Evolutionary conservation across 2,329 filamentous ascomycete species (phyloP), one percentile per base, ranked within the genome.

Genomic region (Neonectria magnoliae): DNA sequence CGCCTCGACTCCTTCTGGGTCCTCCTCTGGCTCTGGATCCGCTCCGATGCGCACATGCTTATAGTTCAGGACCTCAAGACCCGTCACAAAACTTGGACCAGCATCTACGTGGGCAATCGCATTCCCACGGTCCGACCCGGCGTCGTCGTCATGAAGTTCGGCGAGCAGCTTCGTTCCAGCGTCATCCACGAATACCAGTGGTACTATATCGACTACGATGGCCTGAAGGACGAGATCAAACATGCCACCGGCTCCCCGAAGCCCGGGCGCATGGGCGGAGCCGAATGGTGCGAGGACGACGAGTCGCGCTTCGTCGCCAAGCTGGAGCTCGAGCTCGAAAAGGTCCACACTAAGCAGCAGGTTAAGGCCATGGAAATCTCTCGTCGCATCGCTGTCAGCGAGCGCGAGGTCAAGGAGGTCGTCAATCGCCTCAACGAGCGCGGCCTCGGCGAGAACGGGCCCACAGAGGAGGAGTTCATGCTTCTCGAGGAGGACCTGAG

Each of bases 181-280:
- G 88, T 97, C 77, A 97, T 98, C 81, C 94, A 93, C 84, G 94
- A 98, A 82, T 99, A 97, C 83, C 91, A 94, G 80, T 97, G 94
- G 90, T 93, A 97, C 84, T 99, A 99, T 83, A 98, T 99, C 81
- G 92, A 93, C 82, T 99, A 99, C 83, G 94, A 98, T 79, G 93
- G 91, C 70, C 88, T 99, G 54, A 99, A 99, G 83, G 85, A 87
- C 71, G 90, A 93, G 70, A 89, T 99, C 67, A 96, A 95, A 81
- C 89, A 87, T 64, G 87, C 90, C 64, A 91, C 86, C 70, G 88
- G 89, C 65, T 76, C 80, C 4, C 57, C 71, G 62, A 70, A 65
- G 79, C 60, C 85, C 79, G 45, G 83, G 77, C 65, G 80, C 77
- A 68, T 75, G 80, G 67, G 84, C 83, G 73, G 69, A 36, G 87